Evolutionary conservation across 1,139 yeast genomes (phyloP), one percentile per base, ranked within the genome.

Genomic region (Entelexis paramagnoliae): DNA sequence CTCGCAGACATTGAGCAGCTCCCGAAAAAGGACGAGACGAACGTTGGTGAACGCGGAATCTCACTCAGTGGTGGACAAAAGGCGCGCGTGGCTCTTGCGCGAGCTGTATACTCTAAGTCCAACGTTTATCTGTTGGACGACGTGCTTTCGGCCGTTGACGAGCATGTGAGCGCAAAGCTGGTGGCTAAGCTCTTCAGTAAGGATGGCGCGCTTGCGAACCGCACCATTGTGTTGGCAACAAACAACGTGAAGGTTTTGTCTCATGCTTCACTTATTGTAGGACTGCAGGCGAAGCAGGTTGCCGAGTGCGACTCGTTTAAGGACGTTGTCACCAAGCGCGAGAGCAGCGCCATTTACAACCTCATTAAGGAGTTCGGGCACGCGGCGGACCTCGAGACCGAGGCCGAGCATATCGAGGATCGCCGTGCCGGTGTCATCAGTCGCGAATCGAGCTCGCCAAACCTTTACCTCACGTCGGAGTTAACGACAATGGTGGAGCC

Each of bases 61-160:
- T 81, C 94, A 2, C 72, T 87, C 51, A 83, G 93, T 20, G 95
- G 95, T 49, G 96, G 96, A 22, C 96, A 87, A 66, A 87, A 85
- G 69, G 95, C 95, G 0, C 77, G 96, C 63, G 74, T 87, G 32
- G 78, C 91, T 11, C 72, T 87, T 51, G 95, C 96, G 0, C 76
- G 96, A 62, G 95, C 95, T 2, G 93, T 87, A 2, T 87, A 86
- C 63, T 76, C 93, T 7, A 74, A 95, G 51, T 84, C 94, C 0
- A 95, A 87, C 63, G 74, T 87, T 19, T 84, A 83, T 61, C 68
- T 87, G 42, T 69, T 87, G 53, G 96, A 87, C 67, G 96, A 84
- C 62, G 74, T 83, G 4, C 72, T 87, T 55, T 79, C 88, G 62
- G 91, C 95, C 17, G 91, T 87, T 29, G 93, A 87, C 70, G 83